A percentile compares a stretch with the other conserved stretches of the same genome.
phyloP scores from a whole-genome alignment of 495 filamentous ascomycete species.

The Aspergillus affinis region DNA sequence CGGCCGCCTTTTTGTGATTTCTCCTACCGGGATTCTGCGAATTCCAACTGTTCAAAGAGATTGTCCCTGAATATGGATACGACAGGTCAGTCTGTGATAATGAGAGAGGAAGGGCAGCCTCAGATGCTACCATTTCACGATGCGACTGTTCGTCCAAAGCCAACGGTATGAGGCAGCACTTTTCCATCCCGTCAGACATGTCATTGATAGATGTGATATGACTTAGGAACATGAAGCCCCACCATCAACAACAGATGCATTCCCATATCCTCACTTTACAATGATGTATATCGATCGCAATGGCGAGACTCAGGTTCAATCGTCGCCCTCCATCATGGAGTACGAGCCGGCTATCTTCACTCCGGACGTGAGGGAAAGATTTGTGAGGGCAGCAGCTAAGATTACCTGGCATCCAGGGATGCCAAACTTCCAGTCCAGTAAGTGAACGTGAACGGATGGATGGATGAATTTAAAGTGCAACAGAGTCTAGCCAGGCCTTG shows the following conservation, averaged over 20 bases:
- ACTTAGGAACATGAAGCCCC: constrained; percentile 21
- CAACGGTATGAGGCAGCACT: constrained; percentile 16
- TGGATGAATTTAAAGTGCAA: not conserved
- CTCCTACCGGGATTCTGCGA: not conserved
- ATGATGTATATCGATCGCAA: constrained; percentile 42
- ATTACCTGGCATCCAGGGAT: constrained; percentile 22
- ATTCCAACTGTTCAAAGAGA: not conserved
- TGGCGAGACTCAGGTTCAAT: constrained; percentile 34
- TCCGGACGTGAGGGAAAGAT: constrained; percentile 37
- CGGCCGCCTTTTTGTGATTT: not conserved
- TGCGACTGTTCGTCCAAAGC: constrained; percentile 22
- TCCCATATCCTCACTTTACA: constrained; percentile 40
- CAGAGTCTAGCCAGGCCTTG: not conserved
- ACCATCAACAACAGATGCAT: constrained; percentile 18
- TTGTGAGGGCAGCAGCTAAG: constrained; percentile 29
- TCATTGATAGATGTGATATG: constrained; percentile 13
- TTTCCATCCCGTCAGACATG: constrained; percentile 1
- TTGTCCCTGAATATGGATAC: constrained; percentile 11
- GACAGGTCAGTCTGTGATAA: constrained; percentile 15
- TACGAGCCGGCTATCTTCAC: constrained; percentile 41
- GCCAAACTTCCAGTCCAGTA: constrained; percentile 22
- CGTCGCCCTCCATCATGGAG: constrained; percentile 37
- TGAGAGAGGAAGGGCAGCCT: constrained; percentile 15
- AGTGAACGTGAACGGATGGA: constrained; percentile 14
- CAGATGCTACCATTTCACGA: constrained; percentile 21